Base-by-base conservation (phyloP, 2,329 filamentous ascomycete genomes). In the Paracamarosporium sp. region DNA sequence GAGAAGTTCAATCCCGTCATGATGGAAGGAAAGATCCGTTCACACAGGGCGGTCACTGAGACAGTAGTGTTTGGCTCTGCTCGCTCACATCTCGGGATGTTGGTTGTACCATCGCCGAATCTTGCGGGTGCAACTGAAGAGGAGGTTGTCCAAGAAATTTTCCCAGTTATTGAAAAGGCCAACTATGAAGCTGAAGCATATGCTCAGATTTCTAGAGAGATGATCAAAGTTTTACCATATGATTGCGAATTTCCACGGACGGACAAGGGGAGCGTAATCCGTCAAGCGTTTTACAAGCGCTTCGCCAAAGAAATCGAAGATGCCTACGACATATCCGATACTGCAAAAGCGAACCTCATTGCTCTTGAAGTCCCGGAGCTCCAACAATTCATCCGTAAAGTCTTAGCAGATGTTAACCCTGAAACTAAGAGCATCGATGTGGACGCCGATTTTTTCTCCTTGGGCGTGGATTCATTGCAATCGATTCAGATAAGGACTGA, bases 391-490 rank as follows among this genome's bases (percentile, higher is more conserved):
- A 40, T 70, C 9, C 56, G 61, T 9, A 31, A 60, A 1, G 60
- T 57, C n/a, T 55, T 70, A 13, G 30, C n/a, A n/a, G n/a, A n/a
- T n/a, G n/a, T n/a, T 30, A n/a, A 68, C 7, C 62, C 64, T 4
- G 44, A 62, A 30, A 57, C 53, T 17, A 46, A 54, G 17, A 43
- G 55, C 8, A 28, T 65, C 13, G 56, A 60, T 9, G 25, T 44
- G 9, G 79, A 80, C n/a, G 78, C 81, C 0, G 86, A 89, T 64
- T 84, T 90, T 63, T 89, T 88, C 66, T 75, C 79, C 0, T 72
- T 82, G 1, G 86, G 87, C 0, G 73, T 88, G 1, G 87, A 89
- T 66, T 86, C 82, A 20, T 69, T 89, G 17, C 83, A 86, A 58
- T 83, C 85, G 0, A 86, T 86, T 13, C 80, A 82, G 50, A 80